Conservation (phyloP, 1,139 yeast genomes). For the Saccharomyces hybrid region DNA sequence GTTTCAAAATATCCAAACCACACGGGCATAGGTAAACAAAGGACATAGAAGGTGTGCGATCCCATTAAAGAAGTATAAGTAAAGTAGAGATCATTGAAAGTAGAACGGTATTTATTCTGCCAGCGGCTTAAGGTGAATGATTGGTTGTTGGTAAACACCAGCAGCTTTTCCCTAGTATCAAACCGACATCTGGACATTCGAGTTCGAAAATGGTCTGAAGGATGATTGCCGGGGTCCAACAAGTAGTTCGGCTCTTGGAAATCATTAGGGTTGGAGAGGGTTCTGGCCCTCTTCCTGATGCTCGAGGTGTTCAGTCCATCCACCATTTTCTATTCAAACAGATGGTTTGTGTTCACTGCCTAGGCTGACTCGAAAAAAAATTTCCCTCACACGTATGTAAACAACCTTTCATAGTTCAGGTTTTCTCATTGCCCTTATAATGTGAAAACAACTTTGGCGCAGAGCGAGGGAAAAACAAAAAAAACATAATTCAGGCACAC, state of each 20-base stretch:
- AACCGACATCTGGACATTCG: slow-evolving; percentile 55
- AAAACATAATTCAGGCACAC: not conserved
- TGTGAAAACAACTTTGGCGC: not conserved
- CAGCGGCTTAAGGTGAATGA: slow-evolving; percentile 50
- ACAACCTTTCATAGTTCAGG: not conserved
- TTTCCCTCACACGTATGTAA: not conserved
- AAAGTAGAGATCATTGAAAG: slow-evolving; percentile 63
- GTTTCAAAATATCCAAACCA: slow-evolving; percentile 68
- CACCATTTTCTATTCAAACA: not conserved
- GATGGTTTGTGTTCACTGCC: not conserved
- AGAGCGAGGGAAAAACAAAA: not conserved
- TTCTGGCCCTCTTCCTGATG: slow-evolving; percentile 2
- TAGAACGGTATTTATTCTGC: slow-evolving; percentile 47
- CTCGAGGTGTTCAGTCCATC: not conserved
- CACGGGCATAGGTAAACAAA: slow-evolving; percentile 75
- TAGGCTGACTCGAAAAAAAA: not conserved
- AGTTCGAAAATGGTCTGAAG: slow-evolving; percentile 55
- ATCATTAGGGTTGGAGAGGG: slow-evolving; percentile 8
- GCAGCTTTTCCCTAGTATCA: slow-evolving; percentile 44
- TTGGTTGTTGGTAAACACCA: slow-evolving; percentile 59
- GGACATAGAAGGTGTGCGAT: slow-evolving; percentile 85
- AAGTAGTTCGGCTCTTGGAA: slow-evolving; percentile 5
- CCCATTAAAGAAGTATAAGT: slow-evolving; percentile 88
- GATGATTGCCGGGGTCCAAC: slow-evolving; percentile 67
- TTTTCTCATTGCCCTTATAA: not conserved